Base-by-base conservation (phyloP, 371 early-diverging fungal species). In the Fennellomyces sp. region DNA sequence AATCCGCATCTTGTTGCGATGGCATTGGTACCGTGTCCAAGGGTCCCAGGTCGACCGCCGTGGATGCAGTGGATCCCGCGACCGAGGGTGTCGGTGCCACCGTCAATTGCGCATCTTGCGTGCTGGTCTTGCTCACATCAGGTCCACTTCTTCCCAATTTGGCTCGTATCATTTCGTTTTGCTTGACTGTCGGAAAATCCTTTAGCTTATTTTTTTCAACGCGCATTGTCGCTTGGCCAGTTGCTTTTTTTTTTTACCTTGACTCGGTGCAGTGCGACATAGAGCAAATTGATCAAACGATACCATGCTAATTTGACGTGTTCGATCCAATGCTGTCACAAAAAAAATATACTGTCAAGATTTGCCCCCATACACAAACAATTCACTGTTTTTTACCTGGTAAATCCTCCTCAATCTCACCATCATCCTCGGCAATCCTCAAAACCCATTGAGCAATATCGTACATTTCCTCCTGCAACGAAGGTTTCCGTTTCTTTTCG, bases 401-500 rank as follows among this genome's bases (percentile, higher is more conserved):
- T 64, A 98, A 88, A 73, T 96, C 97, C 35, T 96, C 96, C 65
- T 98, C 98, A 52, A 97, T 90, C 35, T 86, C 87, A 15, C 97
- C 97, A 80, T 95, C 96, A 55, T 95, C 96, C 66, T 96, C 97
- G 2, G 91, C 95, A 60, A 98, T 95, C 48, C 94, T 78, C 74
- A 97, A 70, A 13, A 84, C 89, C 97, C 97, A 97, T 52, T 83
- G 75, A 1, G 83, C 84, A 11, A 92, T 83, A 52, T 91, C 86
- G 30, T 81, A 85, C 23, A 79, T 65, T 3, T 86, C 78, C 3
- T 76, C 82, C 3, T 88, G 86, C 12, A 96, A 68, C 15, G 70
- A 64, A 11, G 96, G 92, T 35, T 72, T 57, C 25, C 84, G 67
- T 17, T 86, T 64, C 53, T 69, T 57, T 54, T 69, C 69, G 10